Conservation (phyloP, 2,329 filamentous ascomycete genomes). For the Fusarium guadeloupense region DNA sequence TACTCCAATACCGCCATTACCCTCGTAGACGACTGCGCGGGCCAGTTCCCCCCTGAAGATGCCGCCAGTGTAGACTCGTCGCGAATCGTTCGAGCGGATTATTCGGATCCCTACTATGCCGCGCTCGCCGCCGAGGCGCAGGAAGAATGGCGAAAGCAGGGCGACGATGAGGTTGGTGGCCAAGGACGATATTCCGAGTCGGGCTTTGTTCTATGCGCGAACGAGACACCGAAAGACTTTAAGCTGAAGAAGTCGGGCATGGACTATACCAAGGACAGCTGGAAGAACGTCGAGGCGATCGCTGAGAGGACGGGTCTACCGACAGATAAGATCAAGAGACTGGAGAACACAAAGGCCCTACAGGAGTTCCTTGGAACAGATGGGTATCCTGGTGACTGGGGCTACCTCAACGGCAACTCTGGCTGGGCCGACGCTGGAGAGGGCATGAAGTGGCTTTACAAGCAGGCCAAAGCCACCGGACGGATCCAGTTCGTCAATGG, state of each 20-base stretch:
- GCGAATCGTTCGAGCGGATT: constrained; percentile 77
- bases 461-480: constrained; percentile 61
- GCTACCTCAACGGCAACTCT: constrained; percentile 77
- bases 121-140: constrained; percentile 77
- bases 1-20: constrained; percentile 66
- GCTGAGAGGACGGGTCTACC: constrained; percentile 51
- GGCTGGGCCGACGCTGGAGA: constrained; percentile 85
- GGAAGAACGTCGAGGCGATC: constrained; percentile 67
- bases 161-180: constrained; percentile 64
- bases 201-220: constrained; percentile 72
- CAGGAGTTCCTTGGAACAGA: constrained; percentile 56
- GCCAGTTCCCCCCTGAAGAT: constrained; percentile 68
- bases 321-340: constrained; percentile 53
- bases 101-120: constrained; percentile 81
- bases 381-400: constrained; percentile 68
- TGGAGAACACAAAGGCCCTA: constrained; percentile 58
- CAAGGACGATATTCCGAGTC: constrained; percentile 75
- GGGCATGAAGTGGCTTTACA: constrained; percentile 71
- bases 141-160: constrained; percentile 70
- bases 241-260: constrained; percentile 56
- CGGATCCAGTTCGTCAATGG: constrained; percentile 66
- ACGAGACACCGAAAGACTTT: constrained; percentile 50
- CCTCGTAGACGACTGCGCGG: constrained; percentile 64
- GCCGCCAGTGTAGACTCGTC: constrained; percentile 70
- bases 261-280: constrained; percentile 68